Percentiles rank a stretch among this genome's conserved stretches.
These are phyloP conservation scores for Zymoseptoria tritici DNA, from an alignment of 2,329 filamentous ascomycete genomes.

Conservation along the genomic window DNA sequence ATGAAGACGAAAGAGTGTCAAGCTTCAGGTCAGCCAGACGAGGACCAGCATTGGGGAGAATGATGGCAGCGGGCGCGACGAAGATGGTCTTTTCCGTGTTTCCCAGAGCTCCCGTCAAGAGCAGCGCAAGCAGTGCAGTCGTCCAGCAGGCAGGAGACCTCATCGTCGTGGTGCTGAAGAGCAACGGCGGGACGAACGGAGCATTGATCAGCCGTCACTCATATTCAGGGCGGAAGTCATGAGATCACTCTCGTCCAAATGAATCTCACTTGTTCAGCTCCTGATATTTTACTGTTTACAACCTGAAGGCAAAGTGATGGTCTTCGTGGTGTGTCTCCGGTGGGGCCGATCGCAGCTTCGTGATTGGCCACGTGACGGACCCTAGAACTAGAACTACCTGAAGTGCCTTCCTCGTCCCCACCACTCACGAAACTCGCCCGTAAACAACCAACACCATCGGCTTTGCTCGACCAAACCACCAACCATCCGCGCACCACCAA, in stretches of 20 bases:
- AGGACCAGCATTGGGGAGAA: slow-evolving; percentile 49
- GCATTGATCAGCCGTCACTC: slow-evolving; percentile 1
- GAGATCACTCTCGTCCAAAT: too few species aligned
- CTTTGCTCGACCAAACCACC: slow-evolving; percentile 8
- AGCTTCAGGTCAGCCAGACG: slow-evolving; percentile 56
- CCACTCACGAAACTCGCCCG: neutral
- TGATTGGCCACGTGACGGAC: neutral
- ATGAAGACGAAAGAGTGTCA: slow-evolving; percentile 47
- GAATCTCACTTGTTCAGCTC: neutral
- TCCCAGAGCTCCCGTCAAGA: slow-evolving; percentile 38
- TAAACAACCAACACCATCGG: slow-evolving; percentile 8
- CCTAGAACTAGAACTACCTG: too few species aligned
- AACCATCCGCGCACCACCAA: neutral
- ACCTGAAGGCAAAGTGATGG: too few species aligned
- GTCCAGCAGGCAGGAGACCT: slow-evolving; percentile 14
- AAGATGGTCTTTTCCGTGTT: slow-evolving; percentile 94
- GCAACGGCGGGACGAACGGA: neutral
- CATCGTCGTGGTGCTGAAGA: slow-evolving; percentile 18
- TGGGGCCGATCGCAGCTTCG: too few species aligned
- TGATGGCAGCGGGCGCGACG: slow-evolving; percentile 55
- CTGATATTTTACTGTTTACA: too few species aligned
- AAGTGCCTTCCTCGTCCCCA: neutral
- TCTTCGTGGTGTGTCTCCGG: too few species aligned
- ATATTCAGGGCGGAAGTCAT: neutral
- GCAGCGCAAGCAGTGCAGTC: slow-evolving; percentile 20